These are phyloP conservation scores for Cryomyces minteri DNA, from an alignment of 495 filamentous ascomycete genomes.

Conservation along the genomic window DNA sequence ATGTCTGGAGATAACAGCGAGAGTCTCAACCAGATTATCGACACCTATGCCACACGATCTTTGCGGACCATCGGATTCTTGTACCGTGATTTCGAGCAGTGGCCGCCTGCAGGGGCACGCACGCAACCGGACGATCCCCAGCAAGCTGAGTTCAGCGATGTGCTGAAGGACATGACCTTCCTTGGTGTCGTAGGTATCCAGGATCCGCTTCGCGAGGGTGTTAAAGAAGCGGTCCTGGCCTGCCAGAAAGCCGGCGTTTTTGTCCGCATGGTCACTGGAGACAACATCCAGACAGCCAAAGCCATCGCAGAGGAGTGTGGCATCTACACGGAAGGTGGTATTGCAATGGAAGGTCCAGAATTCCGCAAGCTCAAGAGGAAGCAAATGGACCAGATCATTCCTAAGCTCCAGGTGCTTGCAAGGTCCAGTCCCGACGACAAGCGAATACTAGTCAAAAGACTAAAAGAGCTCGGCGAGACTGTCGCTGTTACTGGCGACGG, in stretches of 20 bases:
- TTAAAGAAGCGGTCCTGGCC: conserved; percentile 53
- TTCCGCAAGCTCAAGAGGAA: conserved; percentile 51
- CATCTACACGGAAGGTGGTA: conserved; percentile 53
- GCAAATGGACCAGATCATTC: conserved; percentile 53
- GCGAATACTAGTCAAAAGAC: conserved; percentile 53
- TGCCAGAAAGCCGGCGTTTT: conserved; percentile 66
- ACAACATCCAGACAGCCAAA: conserved; percentile 70
- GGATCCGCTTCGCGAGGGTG: conserved; percentile 47
- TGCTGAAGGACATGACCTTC: conserved; percentile 53
- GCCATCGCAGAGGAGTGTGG: conserved; percentile 74
- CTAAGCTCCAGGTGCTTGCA: conserved; percentile 65
- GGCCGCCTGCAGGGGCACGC: conserved; percentile 57
- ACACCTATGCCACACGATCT: conserved; percentile 61
- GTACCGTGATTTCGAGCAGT: conserved; percentile 76
- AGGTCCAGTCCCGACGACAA: conserved; percentile 77
- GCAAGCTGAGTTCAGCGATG: conserved; percentile 57
- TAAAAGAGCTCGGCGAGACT: conserved; percentile 75
- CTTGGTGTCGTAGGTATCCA: conserved; percentile 47
- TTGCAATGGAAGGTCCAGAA: conserved; percentile 67
- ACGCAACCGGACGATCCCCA: conserved; percentile 48
- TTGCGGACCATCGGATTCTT: conserved; percentile 73
- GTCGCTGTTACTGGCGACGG: conserved; percentile 90
- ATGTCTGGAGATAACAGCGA: conserved; percentile 20
- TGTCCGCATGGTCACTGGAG: conserved; percentile 84
- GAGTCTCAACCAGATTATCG: conserved; percentile 46